Base-by-base conservation (phyloP, 768 basidiomycete genomes). In the Wakefieldia striispora region DNA sequence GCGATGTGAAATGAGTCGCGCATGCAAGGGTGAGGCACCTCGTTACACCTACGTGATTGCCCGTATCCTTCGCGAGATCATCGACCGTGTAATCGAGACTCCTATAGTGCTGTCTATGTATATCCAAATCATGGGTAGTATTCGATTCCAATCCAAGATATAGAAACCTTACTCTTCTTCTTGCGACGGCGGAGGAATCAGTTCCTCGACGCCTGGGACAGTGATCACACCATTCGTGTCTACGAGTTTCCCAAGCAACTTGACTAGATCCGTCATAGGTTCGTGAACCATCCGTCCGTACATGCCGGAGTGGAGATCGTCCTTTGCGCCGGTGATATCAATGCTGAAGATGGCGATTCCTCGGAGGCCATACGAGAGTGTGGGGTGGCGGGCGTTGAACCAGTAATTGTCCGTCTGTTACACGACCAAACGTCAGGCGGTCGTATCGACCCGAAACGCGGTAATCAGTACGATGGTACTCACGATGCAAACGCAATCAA, bases 401-500 rank as follows among this genome's bases (percentile, higher is more conserved):
- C 92, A 95, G 71, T 94, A 95, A 70, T 92, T 93, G 69, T 95
- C 92, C 27, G 83, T 84, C 86, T 88, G 31, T 31, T 47, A 19
- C 1, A 6, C 38, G 7, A 37, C 6, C 23, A 27, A 45, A 31
- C 26, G 26, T 27, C 26, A 27, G 26, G 26, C 26, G 36, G 42
- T 19, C 26, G 39, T 5, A 20, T 3, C 19, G 9, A 19, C 1
- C 8, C 6, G 9, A 16, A 27, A 27, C 26, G 6, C 6, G 26
- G 6, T 8, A 7, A 8, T 27, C 26, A 27, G 26, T 27, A 27
- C 26, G 10, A 27, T 8, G 26, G 41, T 10, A 70, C 80, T 54
- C 60, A 88, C 86, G 58, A 95, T 95, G 75, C 93, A 95, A 47
- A 89, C 86, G 56, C 84, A 88, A 63, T 92, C 88, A 13, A 91